Conservation (phyloP, 2,329 filamentous ascomycete genomes). For the Pestalotiopsis sp. region DNA sequence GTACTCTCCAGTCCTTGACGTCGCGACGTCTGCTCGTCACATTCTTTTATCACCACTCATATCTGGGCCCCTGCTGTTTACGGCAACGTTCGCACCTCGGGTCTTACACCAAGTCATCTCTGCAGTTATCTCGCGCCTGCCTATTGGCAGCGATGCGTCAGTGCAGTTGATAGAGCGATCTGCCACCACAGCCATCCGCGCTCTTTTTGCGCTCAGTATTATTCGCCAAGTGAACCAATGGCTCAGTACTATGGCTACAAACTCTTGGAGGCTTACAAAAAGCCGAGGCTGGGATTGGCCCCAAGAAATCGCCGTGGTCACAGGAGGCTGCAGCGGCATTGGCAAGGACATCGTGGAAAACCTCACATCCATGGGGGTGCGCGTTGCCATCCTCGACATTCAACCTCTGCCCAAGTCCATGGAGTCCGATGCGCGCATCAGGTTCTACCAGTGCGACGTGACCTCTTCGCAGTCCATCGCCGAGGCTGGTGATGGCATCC, state of each 20-base stretch:
- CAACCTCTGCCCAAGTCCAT: slow-evolving; percentile 16
- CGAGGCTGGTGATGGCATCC: slow-evolving; percentile 40
- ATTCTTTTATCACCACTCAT: neutral
- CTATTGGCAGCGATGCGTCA: neutral
- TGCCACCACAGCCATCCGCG: neutral
- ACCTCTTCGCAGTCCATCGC: slow-evolving; percentile 48
- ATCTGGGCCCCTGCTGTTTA: neutral
- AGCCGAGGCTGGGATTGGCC: slow-evolving; percentile 26
- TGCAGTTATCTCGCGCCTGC: neutral
- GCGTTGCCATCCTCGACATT: slow-evolving; percentile 39
- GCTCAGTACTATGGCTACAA: slow-evolving; percentile 1
- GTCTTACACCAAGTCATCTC: neutral
- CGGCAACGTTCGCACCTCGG: neutral
- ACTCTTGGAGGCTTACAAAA: slow-evolving; percentile 1
- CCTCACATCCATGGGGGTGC: slow-evolving; percentile 36
- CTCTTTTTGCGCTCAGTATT: neutral
- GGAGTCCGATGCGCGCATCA: slow-evolving; percentile 30
- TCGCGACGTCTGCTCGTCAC: neutral
- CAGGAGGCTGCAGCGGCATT: slow-evolving; percentile 35
- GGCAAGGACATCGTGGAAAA: slow-evolving; percentile 36
- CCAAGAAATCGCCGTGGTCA: slow-evolving; percentile 29
- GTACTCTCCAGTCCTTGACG: slow-evolving; percentile 2
- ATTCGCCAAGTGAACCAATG: neutral
- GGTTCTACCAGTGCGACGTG: slow-evolving; percentile 48
- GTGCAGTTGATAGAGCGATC: neutral